A percentile compares a stretch with the other conserved stretches of the same genome.
These are phyloP conservation scores for Helminthosporium solani DNA, from an alignment of 2,329 filamentous ascomycete species.

Conservation along the genomic window DNA sequence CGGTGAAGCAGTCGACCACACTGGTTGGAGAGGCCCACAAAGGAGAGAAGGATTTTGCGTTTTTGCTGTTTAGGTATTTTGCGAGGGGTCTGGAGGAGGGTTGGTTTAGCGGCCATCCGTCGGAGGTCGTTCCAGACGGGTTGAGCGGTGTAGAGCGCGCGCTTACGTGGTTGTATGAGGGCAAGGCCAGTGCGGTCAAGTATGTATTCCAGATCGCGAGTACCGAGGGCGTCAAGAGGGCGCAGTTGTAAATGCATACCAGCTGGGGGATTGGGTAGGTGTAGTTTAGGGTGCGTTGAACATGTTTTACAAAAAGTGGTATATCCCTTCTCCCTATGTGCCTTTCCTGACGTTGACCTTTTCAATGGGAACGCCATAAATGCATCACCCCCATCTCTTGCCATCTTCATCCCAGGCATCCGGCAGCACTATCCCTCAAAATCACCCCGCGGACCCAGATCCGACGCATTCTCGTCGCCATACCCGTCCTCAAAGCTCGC, in stretches of 20 bases:
- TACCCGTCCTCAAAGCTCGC: slow-evolving; percentile 42
- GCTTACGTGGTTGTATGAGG: slow-evolving; percentile 57
- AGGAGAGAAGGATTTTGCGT: slow-evolving; percentile 46
- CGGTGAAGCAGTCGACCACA: slow-evolving; percentile 42
- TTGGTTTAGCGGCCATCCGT: slow-evolving; percentile 53
- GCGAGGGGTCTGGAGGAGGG: slow-evolving; percentile 51
- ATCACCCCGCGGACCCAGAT: slow-evolving; percentile 31
- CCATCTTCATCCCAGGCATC: no score
- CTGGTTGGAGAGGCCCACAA: slow-evolving; percentile 37
- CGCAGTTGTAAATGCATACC: background rate
- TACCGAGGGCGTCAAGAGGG: slow-evolving; percentile 28
- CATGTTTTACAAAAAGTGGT: background rate
- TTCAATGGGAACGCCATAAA: no score
- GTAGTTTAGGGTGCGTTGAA: background rate
- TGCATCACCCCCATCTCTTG: no score
- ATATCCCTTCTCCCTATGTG: background rate
- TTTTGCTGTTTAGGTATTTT: slow-evolving; percentile 49
- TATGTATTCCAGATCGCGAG: slow-evolving; percentile 61
- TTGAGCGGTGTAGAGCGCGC: slow-evolving; percentile 56
- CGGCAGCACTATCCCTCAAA: slow-evolving; percentile 29
- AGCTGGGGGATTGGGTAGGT: background rate
- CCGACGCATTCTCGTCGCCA: slow-evolving; percentile 32
- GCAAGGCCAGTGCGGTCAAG: slow-evolving; percentile 64
- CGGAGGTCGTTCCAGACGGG: slow-evolving; percentile 56
- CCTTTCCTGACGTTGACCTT: no score